Conservation (phyloP, 805 yeast genomes). For the Wickerhamomyces chaumierensis region DNA sequence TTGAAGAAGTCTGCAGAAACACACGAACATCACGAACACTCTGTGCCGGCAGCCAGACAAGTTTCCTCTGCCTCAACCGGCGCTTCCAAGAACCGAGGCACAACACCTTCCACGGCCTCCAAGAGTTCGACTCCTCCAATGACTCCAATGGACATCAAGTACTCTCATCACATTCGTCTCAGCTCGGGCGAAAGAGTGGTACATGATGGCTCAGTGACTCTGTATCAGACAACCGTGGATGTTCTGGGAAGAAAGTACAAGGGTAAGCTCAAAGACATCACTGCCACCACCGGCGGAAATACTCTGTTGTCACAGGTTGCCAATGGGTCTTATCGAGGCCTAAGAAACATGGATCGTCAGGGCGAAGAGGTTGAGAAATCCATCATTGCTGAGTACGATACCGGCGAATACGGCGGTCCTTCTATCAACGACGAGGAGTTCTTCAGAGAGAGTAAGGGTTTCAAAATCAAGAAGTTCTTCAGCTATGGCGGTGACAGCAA, state of each 20-base stretch:
- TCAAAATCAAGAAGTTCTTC: conserved; percentile 16
- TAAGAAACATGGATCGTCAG: conserved; percentile 22
- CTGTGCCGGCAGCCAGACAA: background rate
- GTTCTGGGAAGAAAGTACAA: conserved; percentile 43
- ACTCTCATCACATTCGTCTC: conserved; percentile 37
- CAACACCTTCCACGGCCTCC: no score
- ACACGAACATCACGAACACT: no score
- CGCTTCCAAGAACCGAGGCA: conserved; percentile 1
- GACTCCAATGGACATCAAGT: conserved; percentile 44
- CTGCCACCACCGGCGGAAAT: conserved; percentile 28
- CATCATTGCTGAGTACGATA: conserved; percentile 8
- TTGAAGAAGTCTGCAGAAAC: background rate
- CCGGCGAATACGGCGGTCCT: background rate
- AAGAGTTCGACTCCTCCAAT: conserved; percentile 35
- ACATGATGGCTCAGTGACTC: conserved; percentile 42
- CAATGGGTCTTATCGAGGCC: conserved; percentile 30
- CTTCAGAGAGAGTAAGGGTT: conserved; percentile 7
- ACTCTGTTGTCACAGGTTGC: conserved; percentile 31
- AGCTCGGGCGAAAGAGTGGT: conserved; percentile 51
- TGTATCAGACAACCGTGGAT: conserved; percentile 33
- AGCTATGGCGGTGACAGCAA: conserved; percentile 1
- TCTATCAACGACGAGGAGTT: conserved; percentile 9
- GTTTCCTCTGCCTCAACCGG: background rate
- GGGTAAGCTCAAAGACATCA: conserved; percentile 44
- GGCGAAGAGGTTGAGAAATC: conserved; percentile 21